Evolutionary conservation across 2,329 filamentous ascomycete genomes (phyloP), one percentile per base, ranked within the genome.

Genomic region (Pseudogymnoascus sp.): DNA sequence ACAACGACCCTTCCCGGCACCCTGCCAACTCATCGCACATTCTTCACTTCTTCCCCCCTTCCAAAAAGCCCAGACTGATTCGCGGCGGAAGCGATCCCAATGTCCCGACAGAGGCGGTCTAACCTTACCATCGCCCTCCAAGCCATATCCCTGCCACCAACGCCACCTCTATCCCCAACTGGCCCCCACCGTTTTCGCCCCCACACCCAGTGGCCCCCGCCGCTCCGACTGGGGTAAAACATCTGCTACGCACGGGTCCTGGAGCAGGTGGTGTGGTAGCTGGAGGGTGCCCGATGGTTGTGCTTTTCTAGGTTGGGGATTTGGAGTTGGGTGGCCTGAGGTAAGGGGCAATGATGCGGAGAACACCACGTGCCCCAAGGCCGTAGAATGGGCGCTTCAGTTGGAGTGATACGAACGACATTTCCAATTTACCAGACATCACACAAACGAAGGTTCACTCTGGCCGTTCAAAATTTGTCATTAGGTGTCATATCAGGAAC

Each of bases 191-290:
- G 40, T 42, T 9, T 42, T 6, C 9, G 10, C 66, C 66, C 7
- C 56, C 68, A 33, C 63, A 63, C 17, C 61, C 66, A 19, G 72
- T 70, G 59, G 66, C 67, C 3, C 61, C 71, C 26, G 63, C 65
- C 19, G 67, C 71, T 19, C 71, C 72, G 21, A 73, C 71, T 7
- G 73, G 72, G 7, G 71, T 72, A 53, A 67, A 72, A 33, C 73
- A 71, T 38, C 3, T 4, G 15, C n/a, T 38, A 2, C 7, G 3
- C 37, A 15, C n/a, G n/a, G n/a, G 9, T 40, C n/a, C 7, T 40
- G n/a, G 3, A 40, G n/a, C 38, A 40, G 2, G n/a, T 17, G 6
- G 9, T 10, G 38, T 17, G n/a, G 3, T 7, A 10, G n/a, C 17
- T 4, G 7, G n/a, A n/a, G n/a, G n/a, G n/a, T n/a, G n/a, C n/a